Conservation (phyloP, 2,329 filamentous ascomycete species). For the Lachnellula hyalina region DNA sequence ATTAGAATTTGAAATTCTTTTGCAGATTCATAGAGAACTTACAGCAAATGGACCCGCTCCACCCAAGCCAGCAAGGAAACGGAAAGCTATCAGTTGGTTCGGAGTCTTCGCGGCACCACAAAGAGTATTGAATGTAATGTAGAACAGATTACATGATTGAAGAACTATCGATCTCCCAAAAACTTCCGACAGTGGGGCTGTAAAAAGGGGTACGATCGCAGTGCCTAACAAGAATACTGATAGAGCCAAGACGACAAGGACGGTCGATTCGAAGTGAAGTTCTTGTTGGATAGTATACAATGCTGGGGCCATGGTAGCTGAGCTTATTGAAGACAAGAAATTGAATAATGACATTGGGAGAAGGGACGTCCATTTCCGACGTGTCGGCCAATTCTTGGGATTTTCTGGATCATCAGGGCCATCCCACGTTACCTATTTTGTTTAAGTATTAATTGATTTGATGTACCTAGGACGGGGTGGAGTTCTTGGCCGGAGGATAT, state of each 20-base stretch:
- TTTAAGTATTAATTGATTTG: not conserved
- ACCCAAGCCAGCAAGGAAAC: slow-evolving; percentile 42
- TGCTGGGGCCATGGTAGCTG: slow-evolving; percentile 7
- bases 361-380: slow-evolving; percentile 42
- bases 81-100: slow-evolving; percentile 35
- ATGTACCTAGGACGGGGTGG: too few species aligned
- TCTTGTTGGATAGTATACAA: slow-evolving; percentile 43
- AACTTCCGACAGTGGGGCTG: not conserved
- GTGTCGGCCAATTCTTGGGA: slow-evolving; percentile 6
- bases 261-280: slow-evolving; percentile 38
- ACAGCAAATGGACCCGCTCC: slow-evolving; percentile 40
- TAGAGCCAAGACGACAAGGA: slow-evolving; percentile 25
- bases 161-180: not conserved
- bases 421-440: slow-evolving; percentile 5
- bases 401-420: slow-evolving; percentile 5
- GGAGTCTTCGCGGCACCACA: slow-evolving; percentile 41
- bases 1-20: not conserved
- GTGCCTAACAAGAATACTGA: slow-evolving; percentile 21
- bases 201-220: not conserved
- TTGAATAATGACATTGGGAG: slow-evolving; percentile 29
- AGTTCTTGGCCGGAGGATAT: too few species aligned
- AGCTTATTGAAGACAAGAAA: slow-evolving; percentile 6
- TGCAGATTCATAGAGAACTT: slow-evolving; percentile 29
- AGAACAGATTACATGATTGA: not conserved
- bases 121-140: not conserved